phyloP scores from a whole-genome alignment of 2,329 filamentous ascomycete species.

The Paradendryphiella salina region DNA sequence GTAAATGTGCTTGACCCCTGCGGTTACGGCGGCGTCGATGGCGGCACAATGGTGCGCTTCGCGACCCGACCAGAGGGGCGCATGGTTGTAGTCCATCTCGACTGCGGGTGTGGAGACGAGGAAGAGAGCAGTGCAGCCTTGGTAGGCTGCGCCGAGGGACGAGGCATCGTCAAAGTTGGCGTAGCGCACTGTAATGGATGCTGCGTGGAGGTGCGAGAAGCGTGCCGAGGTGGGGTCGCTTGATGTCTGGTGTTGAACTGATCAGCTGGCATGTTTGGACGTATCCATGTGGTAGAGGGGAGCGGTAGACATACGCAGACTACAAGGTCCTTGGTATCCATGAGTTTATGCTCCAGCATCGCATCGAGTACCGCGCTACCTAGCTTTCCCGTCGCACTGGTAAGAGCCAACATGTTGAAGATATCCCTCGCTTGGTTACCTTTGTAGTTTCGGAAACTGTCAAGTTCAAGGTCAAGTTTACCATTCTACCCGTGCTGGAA shows the following conservation, averaged over 20 bases:
- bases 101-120: constrained; percentile 52
- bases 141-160: constrained; percentile 43
- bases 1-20: constrained; percentile 52
- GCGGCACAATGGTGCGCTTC: constrained; percentile 52
- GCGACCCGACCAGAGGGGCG: constrained; percentile 48
- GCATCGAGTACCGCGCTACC: constrained; percentile 50
- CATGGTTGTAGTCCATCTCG: constrained; percentile 50
- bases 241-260: constrained; percentile 22
- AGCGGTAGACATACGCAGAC: constrained; percentile 44
- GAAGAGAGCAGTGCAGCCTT: constrained; percentile 49
- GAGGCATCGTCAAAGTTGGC: constrained; percentile 47
- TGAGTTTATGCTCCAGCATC: constrained; percentile 49
- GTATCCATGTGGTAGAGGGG: no score
- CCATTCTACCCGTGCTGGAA: no score
- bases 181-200: constrained; percentile 43
- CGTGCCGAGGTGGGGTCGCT: constrained; percentile 17
- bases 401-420: constrained; percentile 44
- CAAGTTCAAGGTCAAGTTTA: no score
- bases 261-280: constrained; percentile 10
- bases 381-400: constrained; percentile 53
- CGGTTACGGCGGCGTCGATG: constrained; percentile 49
- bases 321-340: constrained; percentile 46
- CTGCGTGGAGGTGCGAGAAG: constrained; percentile 38
- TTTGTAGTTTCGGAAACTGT: no score
- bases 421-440: no score